phyloP scores from a whole-genome alignment of 768 basidiomycete genomes.

The Naematelia aurantialba region DNA sequence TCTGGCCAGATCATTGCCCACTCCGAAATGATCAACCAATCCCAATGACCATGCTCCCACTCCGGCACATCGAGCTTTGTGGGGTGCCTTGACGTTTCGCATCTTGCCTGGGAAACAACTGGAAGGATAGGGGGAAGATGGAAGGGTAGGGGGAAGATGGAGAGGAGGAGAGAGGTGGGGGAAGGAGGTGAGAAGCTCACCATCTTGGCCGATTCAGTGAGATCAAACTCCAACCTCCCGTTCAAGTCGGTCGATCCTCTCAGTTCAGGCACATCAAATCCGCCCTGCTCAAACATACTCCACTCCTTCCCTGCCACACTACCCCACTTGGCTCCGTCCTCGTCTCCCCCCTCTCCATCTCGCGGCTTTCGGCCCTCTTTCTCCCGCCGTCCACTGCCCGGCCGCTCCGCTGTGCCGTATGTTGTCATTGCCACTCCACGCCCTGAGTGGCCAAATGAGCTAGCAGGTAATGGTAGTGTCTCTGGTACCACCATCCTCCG shows the following conservation, averaged over 20 bases:
- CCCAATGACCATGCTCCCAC: constrained; percentile 13
- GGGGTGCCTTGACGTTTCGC: too few species aligned
- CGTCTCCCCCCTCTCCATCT: constrained; percentile 7
- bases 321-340: constrained; percentile 66
- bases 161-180: constrained; percentile 2
- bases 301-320: constrained; percentile 77
- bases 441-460: background rate
- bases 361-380: constrained; percentile 4
- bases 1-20: background rate
- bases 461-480: constrained; percentile 17
- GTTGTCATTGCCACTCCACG: background rate
- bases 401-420: constrained; percentile 14
- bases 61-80: too few species aligned
- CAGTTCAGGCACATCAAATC: constrained; percentile 58
- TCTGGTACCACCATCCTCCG: constrained; percentile 33
- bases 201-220: constrained; percentile 79
- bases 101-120: background rate
- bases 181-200: constrained; percentile 50
- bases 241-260: constrained; percentile 52
- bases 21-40: too few species aligned
- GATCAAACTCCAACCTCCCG: constrained; percentile 80
- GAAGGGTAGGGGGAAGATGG: constrained; percentile 2
- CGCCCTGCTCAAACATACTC: constrained; percentile 84
- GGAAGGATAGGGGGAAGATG: background rate
- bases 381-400: background rate